Percentiles rank a stretch among this genome's conserved stretches.
Conservation (phyloP, 2,329 filamentous ascomycete species). For the Aphanocladium album region DNA sequence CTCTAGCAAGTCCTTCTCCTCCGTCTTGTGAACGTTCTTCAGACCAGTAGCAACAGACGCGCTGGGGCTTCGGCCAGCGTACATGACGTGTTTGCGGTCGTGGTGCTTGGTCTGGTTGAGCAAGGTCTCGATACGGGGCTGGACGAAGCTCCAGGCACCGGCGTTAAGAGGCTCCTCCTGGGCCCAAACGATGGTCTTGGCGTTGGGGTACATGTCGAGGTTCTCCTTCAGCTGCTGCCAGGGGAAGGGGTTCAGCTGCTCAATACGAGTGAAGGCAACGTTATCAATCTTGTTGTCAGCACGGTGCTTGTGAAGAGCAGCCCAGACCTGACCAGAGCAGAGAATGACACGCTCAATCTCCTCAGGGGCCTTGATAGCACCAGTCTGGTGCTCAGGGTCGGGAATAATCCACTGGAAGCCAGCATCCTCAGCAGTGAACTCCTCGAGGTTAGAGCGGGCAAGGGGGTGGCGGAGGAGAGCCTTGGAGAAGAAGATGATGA, state of each 20-base stretch:
- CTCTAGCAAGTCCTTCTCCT: constrained; percentile 79
- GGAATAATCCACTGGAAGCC: constrained; percentile 97
- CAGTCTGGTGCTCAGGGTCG: constrained; percentile 76
- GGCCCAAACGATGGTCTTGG: constrained; percentile 93
- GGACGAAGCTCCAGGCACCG: constrained; percentile 94
- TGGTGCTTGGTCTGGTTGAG: constrained; percentile 91
- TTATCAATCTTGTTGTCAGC: constrained; percentile 81
- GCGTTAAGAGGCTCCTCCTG: constrained; percentile 98
- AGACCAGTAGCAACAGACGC: constrained; percentile 90
- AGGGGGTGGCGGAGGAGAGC: constrained; percentile 90
- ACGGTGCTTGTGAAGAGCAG: constrained; percentile 85
- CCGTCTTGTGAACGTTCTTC: constrained; percentile 83
- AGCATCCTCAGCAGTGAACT: constrained; percentile 76
- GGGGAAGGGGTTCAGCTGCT: constrained; percentile 98
- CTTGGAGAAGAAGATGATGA: constrained; percentile 98
- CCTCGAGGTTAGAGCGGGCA: constrained; percentile 81
- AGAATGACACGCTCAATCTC: constrained; percentile 92
- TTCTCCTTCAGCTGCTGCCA: constrained; percentile 97
- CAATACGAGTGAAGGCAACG: constrained; percentile 88
- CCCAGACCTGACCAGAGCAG: constrained; percentile 92
- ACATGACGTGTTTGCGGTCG: constrained; percentile 93
- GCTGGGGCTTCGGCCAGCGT: constrained; percentile 89
- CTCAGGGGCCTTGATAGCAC: constrained; percentile 70
- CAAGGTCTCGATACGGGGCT: constrained; percentile 93
- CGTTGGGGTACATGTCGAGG: constrained; percentile 93